A percentile compares a stretch with the other conserved stretches of the same genome.
These are phyloP conservation scores for Colletotrichum costaricense DNA, from an alignment of 2,329 filamentous ascomycete species.

Conservation along the genomic window DNA sequence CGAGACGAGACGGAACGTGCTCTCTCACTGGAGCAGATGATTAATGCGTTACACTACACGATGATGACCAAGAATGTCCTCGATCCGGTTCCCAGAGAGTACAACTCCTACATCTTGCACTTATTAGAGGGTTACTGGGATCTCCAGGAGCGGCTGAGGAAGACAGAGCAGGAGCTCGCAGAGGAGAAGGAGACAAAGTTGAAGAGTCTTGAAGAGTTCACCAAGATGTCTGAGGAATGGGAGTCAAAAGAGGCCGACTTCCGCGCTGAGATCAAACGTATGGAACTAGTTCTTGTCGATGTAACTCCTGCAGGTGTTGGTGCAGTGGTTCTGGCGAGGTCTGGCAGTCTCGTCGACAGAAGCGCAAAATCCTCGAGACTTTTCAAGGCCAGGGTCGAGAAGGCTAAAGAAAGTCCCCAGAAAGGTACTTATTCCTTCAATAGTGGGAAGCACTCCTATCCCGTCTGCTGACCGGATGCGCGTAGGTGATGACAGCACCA, in stretches of 20 bases:
- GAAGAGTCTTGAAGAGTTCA: constrained; percentile 46
- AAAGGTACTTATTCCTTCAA: constrained; percentile 8
- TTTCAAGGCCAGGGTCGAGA: constrained; percentile 45
- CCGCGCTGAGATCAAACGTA: constrained; percentile 51
- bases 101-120: constrained; percentile 54
- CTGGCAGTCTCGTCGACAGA: constrained; percentile 54
- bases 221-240: constrained; percentile 51
- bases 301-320: constrained; percentile 53
- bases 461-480: not conserved
- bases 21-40: constrained; percentile 56
- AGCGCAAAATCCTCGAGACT: constrained; percentile 42
- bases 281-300: constrained; percentile 50
- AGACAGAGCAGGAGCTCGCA: constrained; percentile 23
- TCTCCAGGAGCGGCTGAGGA: constrained; percentile 40
- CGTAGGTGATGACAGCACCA: not conserved
- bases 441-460: not conserved
- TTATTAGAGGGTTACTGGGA: constrained; percentile 50
- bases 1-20: constrained; percentile 48
- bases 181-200: constrained; percentile 37
- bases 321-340: constrained; percentile 56
- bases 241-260: constrained; percentile 50
- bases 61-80: constrained; percentile 52
- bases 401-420: constrained; percentile 35
- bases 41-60: constrained; percentile 54
- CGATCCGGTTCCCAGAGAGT: constrained; percentile 51